Base-by-base conservation (phyloP, 2,329 filamentous ascomycete species). In the Neofusicoccum sp. region DNA sequence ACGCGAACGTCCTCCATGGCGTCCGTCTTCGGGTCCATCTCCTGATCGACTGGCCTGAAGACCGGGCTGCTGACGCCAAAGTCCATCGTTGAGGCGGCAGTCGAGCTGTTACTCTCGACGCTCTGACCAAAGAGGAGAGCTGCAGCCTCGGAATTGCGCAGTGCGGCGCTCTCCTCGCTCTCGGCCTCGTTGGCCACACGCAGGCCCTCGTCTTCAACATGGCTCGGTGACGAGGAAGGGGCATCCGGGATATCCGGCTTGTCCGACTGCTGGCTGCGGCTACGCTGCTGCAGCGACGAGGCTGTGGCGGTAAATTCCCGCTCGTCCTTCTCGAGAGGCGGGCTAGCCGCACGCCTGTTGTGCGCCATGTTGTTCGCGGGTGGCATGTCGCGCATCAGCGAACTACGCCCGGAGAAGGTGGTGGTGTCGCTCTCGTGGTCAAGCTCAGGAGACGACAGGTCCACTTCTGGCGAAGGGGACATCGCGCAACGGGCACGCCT, bases 301-400 rank as follows among this genome's bases (percentile, higher is more conserved):
- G 95, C 95, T 1, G 93, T 98, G 76, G 96, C 91, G 6, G 93
- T 97, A 71, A 99, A 99, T 75, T 98, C 95, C 71, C 89, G 90
- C 80, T 98, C 93, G 68, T 98, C 93, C 69, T 90, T 91, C 78
- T 98, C 93, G 38, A 98, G 82, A 14, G 92, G 91, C 56, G 93
- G 93, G 65, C 91, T 95, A 26, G 89, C 86, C n/a, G 88, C 89
- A 62, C 90, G 86, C 63, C 86, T 82, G 63, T 84, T 86, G 67
- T 88, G 84, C 51, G 79, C 74, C 56, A 82, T 77, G 63, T 76
- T 77, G 61, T 68, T 74, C 64, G 66, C 71, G 60, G 68, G 74
- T 54, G 65, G 59, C 26, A 31, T 24, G 7, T 56, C 58, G 48
- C 49, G 48, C 58, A 61, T 30, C 12, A 61, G 47, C 44, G 75